Evolutionary conservation across 2,329 filamentous ascomycete species (phyloP), one percentile per base, ranked within the genome.

Genomic region (Trichoderma brevicompactum): DNA sequence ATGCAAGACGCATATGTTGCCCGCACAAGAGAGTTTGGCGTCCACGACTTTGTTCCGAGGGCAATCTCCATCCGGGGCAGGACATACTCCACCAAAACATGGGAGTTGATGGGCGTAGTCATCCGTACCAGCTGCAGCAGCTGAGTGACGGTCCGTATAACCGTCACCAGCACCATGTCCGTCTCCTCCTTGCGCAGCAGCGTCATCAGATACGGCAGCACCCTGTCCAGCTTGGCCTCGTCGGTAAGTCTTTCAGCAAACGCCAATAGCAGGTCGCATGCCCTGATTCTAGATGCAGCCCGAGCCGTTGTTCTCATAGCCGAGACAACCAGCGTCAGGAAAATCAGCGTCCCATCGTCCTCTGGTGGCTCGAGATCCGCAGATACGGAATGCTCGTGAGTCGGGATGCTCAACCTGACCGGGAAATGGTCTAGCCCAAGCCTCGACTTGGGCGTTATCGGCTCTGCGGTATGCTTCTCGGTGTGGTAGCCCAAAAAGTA

Each of bases 1-100:
- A 99, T 83, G 73, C 93, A 97, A 5, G 94, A 92, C 9, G 95
- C 95, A 77, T 98, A 98, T 0, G 94, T 95, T 54, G 93, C 92
- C 66, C 95, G 87, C 12, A 97, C 90, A 19, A 96, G 77, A 0
- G 91, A 79, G 62, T 85, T 90, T 1, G 89, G 85, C 7, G 70
- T 68, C 38, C 76, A 77, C 5, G 77, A 78, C 43, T 79, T 78
- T 10, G 80, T 80, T 2, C 81, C 77, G 44, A 87, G 70, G 13
- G 82, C 81, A 9, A 81, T 76, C 70, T 89, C 84, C 81, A 89
- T 85, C 13, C 87, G 81, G 12, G 88, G 87, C 63, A 90, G 77
- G 49, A 90, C 86, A 68, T 90, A 91, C 71, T 90, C 88, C 5
- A 88, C 83, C 69, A 90, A 85, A 0, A 90, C 84, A 71, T 90